Percentiles rank a stretch among this genome's conserved stretches.
phyloP scores from a whole-genome alignment of 2,329 filamentous ascomycete species.

The Paecilomyces dactylethromorphus region DNA sequence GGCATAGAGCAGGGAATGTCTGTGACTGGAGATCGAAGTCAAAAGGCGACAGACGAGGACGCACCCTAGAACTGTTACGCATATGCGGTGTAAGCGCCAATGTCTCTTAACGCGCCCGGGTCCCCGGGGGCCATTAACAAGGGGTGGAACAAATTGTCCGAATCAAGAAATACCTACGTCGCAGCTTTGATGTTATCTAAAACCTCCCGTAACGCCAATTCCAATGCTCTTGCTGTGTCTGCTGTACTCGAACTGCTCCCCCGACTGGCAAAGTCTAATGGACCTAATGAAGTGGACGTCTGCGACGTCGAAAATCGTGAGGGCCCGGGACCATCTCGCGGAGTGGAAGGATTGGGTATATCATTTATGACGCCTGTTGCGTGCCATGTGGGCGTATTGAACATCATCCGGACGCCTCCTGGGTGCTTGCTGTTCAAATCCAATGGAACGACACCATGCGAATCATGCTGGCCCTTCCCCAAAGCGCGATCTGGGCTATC shows the following conservation, averaged over 20 bases:
- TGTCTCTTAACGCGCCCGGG: conserved; percentile 2
- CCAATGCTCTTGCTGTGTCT: conserved; percentile 76
- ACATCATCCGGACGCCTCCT: conserved; percentile 38
- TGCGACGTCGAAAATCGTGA: conserved; percentile 25
- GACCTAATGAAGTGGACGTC: conserved; percentile 23
- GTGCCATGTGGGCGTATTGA: conserved; percentile 66
- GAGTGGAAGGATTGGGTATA: conserved; percentile 50
- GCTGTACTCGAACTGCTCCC: conserved; percentile 60
- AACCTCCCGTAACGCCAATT: conserved; percentile 77
- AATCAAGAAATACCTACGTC: conserved; percentile 51
- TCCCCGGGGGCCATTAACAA: neutral
- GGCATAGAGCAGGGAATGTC: conserved; percentile 77
- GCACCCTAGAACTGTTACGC: conserved; percentile 34
- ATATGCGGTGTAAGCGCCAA: conserved; percentile 8
- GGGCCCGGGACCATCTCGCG: conserved; percentile 27
- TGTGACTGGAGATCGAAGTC: conserved; percentile 81
- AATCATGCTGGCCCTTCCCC: conserved; percentile 32
- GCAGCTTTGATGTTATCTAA: conserved; percentile 75
- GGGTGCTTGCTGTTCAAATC: conserved; percentile 30
- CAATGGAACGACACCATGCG: conserved; percentile 22
- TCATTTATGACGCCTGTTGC: conserved; percentile 72
- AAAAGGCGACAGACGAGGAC: conserved; percentile 45
- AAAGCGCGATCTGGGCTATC: conserved; percentile 56
- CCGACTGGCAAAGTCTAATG: conserved; percentile 55
- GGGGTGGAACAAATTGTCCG: neutral